These are phyloP conservation scores for Botrytis medusae DNA, from an alignment of 2,329 filamentous ascomycete species.

Conservation along the genomic window DNA sequence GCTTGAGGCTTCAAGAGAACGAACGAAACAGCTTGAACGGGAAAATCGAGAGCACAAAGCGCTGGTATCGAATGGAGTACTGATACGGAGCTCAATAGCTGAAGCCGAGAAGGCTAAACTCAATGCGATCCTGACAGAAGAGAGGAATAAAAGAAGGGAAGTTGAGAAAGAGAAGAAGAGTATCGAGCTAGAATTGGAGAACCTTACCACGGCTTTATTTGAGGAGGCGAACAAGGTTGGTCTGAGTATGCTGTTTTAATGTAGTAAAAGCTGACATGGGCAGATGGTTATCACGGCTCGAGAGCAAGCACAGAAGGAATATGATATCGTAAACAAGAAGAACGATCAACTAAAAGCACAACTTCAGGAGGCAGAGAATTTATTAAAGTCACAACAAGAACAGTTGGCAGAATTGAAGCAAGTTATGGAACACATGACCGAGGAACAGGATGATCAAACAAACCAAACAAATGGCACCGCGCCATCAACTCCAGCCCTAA, in stretches of 20 bases:
- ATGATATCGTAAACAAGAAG: slow-evolving; percentile 76
- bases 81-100: slow-evolving; percentile 72
- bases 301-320: slow-evolving; percentile 82
- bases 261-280: slow-evolving; percentile 63
- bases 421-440: slow-evolving; percentile 84
- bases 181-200: slow-evolving; percentile 91
- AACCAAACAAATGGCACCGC: slow-evolving; percentile 65
- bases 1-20: slow-evolving; percentile 68
- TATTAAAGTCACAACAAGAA: slow-evolving; percentile 88
- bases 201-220: slow-evolving; percentile 87
- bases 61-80: slow-evolving; percentile 68
- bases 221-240: slow-evolving; percentile 88
- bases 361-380: slow-evolving; percentile 78
- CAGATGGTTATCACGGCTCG: slow-evolving; percentile 91
- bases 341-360: slow-evolving; percentile 87
- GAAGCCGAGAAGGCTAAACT: slow-evolving; percentile 69
- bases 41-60: slow-evolving; percentile 62
- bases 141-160: slow-evolving; percentile 62
- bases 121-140: slow-evolving; percentile 59
- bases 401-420: slow-evolving; percentile 87
- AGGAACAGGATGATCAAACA: slow-evolving; percentile 70
- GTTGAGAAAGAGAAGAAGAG: slow-evolving; percentile 79
- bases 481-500: slow-evolving; percentile 74
- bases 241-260: neutral
- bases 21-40: slow-evolving; percentile 66